A percentile compares a stretch with the other conserved stretches of the same genome.
phyloP scores from a whole-genome alignment of 768 basidiomycete species.

The Xerocomus potaroensis region DNA sequence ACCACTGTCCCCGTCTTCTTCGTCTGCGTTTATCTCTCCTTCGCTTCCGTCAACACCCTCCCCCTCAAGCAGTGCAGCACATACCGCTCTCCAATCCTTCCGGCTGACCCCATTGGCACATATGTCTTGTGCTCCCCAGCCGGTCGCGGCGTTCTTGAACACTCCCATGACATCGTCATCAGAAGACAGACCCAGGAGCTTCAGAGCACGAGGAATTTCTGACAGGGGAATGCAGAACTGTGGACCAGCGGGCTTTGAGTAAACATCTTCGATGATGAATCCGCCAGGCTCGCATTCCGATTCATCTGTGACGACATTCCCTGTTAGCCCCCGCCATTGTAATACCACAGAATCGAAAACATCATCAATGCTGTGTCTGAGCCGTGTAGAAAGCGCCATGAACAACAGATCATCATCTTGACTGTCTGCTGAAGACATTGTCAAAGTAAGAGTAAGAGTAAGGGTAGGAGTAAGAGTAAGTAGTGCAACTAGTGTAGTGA shows the following conservation, averaged over 20 bases:
- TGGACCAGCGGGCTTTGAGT: constrained; percentile 3
- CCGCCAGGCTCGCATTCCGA: constrained; percentile 25
- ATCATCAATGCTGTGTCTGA: constrained; percentile 47
- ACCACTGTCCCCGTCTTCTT: constrained; percentile 25
- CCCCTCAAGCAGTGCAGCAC: constrained; percentile 64
- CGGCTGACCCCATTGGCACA: constrained; percentile 43
- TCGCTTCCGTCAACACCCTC: constrained; percentile 25
- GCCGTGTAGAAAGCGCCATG: constrained; percentile 35
- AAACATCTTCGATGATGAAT: constrained; percentile 27
- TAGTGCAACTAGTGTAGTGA: too few relatives aligned
- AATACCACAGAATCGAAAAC: constrained; percentile 41
- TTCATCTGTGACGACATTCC: constrained; percentile 30
- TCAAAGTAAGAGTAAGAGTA: too few relatives aligned
- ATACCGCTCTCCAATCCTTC: constrained; percentile 79
- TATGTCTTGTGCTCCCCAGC: constrained; percentile 48
- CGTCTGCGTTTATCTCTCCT: constrained; percentile 14
- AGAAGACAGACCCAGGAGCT: constrained; percentile 57
- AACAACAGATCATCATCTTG: constrained; percentile 33
- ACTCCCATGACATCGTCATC: constrained; percentile 72
- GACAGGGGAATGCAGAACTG: constrained; percentile 46
- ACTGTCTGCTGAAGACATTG: constrained; percentile 13
- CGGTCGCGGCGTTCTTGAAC: constrained; percentile 71
- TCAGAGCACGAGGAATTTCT: constrained; percentile 57
- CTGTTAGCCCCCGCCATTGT: neutral
- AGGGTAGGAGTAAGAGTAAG: too few relatives aligned